These are phyloP conservation scores for Alternaria sp. DNA, from an alignment of 2,329 filamentous ascomycete species.

Conservation along the genomic window DNA sequence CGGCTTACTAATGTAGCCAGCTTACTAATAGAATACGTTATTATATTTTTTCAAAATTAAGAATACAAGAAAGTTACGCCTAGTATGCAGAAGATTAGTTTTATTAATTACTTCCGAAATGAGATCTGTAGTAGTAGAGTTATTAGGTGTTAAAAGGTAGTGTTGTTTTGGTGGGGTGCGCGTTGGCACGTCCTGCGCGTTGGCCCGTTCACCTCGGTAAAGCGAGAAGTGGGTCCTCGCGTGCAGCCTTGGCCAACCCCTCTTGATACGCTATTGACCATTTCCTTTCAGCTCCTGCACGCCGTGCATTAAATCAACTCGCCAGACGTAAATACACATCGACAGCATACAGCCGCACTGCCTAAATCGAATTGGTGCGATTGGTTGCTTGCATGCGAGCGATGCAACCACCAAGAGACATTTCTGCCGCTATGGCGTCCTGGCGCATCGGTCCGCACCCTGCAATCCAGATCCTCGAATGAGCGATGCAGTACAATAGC, in stretches of 20 bases:
- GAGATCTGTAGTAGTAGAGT: too few species aligned
- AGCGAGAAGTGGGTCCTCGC: background rate
- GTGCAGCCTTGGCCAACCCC: constrained; percentile 1
- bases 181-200: too few species aligned
- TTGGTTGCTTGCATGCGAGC: background rate
- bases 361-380: background rate
- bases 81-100: too few species aligned
- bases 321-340: background rate
- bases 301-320: background rate
- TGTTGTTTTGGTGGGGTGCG: background rate
- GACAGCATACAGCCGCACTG: background rate
- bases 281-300: background rate
- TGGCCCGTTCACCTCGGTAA: too few species aligned
- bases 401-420: background rate
- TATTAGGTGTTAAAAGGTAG: too few species aligned
- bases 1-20: too few species aligned
- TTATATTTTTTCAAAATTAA: too few species aligned
- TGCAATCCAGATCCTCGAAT: background rate
- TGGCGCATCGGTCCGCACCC: background rate
- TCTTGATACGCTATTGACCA: background rate
- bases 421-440: background rate
- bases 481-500: background rate
- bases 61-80: too few species aligned
- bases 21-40: too few species aligned
- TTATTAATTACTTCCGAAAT: too few species aligned